Conservation (phyloP, 176 grass and related monocot species). For the Neostapfia colusana region DNA sequence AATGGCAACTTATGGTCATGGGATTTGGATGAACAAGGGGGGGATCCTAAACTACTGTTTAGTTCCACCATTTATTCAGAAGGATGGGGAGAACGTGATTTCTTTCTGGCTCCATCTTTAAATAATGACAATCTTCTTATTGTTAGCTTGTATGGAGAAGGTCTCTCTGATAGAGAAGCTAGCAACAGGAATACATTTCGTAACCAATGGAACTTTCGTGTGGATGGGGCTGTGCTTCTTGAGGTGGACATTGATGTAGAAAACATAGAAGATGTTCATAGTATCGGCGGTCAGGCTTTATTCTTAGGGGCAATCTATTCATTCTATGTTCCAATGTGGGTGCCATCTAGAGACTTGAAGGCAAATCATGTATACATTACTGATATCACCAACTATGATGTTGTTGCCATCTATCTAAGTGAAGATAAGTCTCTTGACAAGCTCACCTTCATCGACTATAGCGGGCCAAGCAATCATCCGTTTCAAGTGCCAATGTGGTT, state of each 20-base stretch:
- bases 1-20: constrained; percentile 2
- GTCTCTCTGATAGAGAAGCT: not conserved
- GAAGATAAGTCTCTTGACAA: not conserved
- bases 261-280: not conserved
- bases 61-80: not conserved
- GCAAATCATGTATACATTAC: not conserved
- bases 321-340: not conserved
- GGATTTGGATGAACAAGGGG: not conserved
- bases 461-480: not conserved
- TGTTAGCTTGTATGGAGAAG: not conserved
- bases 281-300: not conserved
- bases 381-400: not conserved
- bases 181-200: not conserved
- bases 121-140: not conserved
- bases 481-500: not conserved
- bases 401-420: not conserved
- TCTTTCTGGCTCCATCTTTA: not conserved
- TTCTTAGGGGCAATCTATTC: constrained; percentile 1
- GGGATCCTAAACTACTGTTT: not conserved
- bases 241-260: not conserved
- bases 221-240: not conserved
- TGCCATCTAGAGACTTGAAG: not conserved
- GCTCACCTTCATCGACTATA: not conserved
- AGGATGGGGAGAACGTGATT: not conserved
- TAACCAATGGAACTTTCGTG: not conserved